phyloP scores from a whole-genome alignment of 2,329 filamentous ascomycete genomes.

The Fusarium guadeloupense region DNA sequence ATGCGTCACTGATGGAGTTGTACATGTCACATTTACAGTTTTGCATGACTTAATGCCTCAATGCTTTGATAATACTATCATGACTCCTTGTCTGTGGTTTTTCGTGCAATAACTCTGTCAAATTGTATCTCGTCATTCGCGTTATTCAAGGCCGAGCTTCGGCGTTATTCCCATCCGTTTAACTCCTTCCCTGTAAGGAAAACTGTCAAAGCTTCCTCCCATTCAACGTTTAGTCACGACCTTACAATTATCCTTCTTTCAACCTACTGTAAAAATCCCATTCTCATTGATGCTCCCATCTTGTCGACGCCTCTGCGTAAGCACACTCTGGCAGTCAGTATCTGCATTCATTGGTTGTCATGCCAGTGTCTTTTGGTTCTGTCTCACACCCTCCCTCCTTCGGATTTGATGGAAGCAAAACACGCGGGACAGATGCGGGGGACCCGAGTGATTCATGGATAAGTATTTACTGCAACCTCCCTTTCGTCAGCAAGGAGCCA shows the following conservation, averaged over 20 bases:
- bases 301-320: neutral
- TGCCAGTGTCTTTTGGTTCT: conserved; percentile 5
- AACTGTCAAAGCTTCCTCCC: conserved; percentile 16
- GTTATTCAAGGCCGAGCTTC: conserved; percentile 40
- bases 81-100: neutral
- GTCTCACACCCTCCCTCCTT: conserved; percentile 15
- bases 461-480: conserved; percentile 33
- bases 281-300: neutral
- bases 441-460: conserved; percentile 17
- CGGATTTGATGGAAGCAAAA: conserved; percentile 8
- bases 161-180: conserved; percentile 33
- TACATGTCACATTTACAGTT: neutral
- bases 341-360: conserved; percentile 1
- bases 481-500: conserved; percentile 39
- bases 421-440: conserved; percentile 15
- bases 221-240: neutral
- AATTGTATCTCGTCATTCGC: conserved; percentile 34
- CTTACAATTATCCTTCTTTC: no score
- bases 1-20: neutral
- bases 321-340: conserved; percentile 5
- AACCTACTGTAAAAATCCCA: neutral
- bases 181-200: conserved; percentile 7
- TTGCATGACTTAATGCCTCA: neutral
- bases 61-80: neutral
- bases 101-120: neutral